Percentiles rank a stretch among this genome's conserved stretches.
phyloP scores from a whole-genome alignment of 805 yeast genomes.

The Jamesozyma jinghongensis region DNA sequence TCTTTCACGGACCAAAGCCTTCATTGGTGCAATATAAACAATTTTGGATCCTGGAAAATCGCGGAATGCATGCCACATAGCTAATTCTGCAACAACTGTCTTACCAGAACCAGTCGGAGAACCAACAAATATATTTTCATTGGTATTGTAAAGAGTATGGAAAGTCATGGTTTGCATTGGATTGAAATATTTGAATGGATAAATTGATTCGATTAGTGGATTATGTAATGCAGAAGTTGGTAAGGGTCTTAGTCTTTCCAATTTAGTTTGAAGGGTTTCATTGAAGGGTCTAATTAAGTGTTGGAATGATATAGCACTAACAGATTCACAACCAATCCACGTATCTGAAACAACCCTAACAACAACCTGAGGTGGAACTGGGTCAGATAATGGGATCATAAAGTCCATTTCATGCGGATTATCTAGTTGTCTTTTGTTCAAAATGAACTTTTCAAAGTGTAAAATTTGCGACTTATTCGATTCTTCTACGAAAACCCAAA shows the following conservation, averaged over 20 bases:
- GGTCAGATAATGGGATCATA: conserved; percentile 84
- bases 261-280: conserved; percentile 74
- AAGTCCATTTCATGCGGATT: conserved; percentile 70
- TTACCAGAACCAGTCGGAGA: conserved; percentile 99
- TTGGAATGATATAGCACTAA: conserved; percentile 74
- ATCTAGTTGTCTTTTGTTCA: conserved; percentile 48
- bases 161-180: conserved; percentile 99
- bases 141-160: conserved; percentile 74
- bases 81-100: conserved; percentile 93
- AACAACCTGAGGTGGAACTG: conserved; percentile 81
- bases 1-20: conserved; percentile 92
- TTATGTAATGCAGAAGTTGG: conserved; percentile 76
- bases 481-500: conserved; percentile 91
- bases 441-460: conserved; percentile 73
- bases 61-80: conserved; percentile 92
- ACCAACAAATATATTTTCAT: conserved; percentile 80
- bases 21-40: conserved; percentile 87
- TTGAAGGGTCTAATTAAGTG: conserved; percentile 83
- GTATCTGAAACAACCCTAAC: conserved; percentile 72
- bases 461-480: conserved; percentile 62
- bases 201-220: conserved; percentile 55
- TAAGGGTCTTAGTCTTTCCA: conserved; percentile 74
- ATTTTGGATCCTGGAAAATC: conserved; percentile 77
- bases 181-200: conserved; percentile 78
- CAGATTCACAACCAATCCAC: conserved; percentile 82